Evolutionary conservation across 2,329 filamentous ascomycete genomes (phyloP), one percentile per base, ranked within the genome.

Genomic region (Metarhizium humberi): DNA sequence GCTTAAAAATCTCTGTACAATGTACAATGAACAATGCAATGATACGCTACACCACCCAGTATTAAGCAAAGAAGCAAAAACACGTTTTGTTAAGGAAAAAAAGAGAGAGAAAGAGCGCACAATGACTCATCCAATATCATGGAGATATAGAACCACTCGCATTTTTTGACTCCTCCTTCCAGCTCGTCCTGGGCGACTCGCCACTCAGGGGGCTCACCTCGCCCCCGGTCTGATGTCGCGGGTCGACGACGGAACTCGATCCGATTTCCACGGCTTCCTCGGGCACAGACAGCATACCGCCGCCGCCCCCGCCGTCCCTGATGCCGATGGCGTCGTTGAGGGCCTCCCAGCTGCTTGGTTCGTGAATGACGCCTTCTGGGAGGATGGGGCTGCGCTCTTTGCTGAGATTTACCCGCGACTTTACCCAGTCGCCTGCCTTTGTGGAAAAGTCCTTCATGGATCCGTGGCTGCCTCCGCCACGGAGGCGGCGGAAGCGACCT

Each of bases 361-460:
- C 51, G 16, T 40, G 18, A 8, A 40, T 13, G 7, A n/a, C 34
- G 30, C 48, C 52, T 38, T 48, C 51, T 2, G 51, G 45, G 4
- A 51, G 43, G 30, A 54, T 38, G 14, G 57, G 51, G 50, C 55
- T 58, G 49, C 54, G 56, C 42, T 58, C 57, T 29, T 55, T 58
- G 53, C 52, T 59, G 8, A 56, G 43, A 25, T 54, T 58, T 16
- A 61, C 61, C 50, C 61, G 66, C n/a, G 59, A 58, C 14, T 63
- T 62, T 30, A 64, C 61, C 66, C 68, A 68, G 25, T 59, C 61
- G n/a, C 62, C 53, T 0, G 64, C 59, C 52, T 61, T 65, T 52
- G 61, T 52, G 52, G 62, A 61, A 1, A 69, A 55, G 30, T 61
- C 62, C 1, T 61, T 59, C 53, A 67, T 55, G 36, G 63, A 64